phyloP scores from a whole-genome alignment of 345 rosid genomes.

The Ceriops zippeliana region DNA sequence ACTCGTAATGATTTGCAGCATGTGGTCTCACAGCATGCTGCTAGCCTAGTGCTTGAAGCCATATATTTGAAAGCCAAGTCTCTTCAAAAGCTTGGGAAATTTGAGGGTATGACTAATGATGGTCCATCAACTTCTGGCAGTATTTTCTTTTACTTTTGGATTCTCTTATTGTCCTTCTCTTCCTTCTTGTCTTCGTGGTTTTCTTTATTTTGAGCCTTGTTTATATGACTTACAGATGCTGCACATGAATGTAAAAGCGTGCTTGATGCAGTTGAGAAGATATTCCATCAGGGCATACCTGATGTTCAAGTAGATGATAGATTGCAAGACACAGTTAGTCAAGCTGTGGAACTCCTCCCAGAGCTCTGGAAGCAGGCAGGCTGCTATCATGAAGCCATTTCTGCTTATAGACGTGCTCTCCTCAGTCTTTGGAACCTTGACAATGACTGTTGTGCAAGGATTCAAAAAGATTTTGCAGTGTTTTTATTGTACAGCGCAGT shows the following conservation, averaged over 20 bases:
- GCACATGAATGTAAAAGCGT: constrained; percentile 76
- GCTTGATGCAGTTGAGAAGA: constrained; percentile 84
- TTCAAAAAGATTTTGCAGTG: constrained; percentile 83
- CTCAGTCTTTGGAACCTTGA: constrained; percentile 87
- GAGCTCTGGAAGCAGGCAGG: constrained; percentile 78
- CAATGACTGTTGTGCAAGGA: constrained; percentile 66
- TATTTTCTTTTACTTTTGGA: background rate
- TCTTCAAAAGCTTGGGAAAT: constrained; percentile 82
- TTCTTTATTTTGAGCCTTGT: constrained; percentile 13
- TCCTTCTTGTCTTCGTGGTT: background rate
- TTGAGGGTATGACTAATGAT: constrained; percentile 43
- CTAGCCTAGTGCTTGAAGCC: constrained; percentile 82
- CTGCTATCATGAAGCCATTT: constrained; percentile 58
- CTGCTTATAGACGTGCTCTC: constrained; percentile 80
- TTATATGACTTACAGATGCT: constrained; percentile 58
- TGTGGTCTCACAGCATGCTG: constrained; percentile 70
- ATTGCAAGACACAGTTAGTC: constrained; percentile 79
- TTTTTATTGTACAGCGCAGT: constrained; percentile 82
- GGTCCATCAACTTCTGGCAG: background rate
- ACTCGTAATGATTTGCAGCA: constrained; percentile 45
- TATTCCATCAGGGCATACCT: constrained; percentile 76
- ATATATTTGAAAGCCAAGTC: constrained; percentile 88
- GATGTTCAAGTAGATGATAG: constrained; percentile 69
- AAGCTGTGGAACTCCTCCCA: constrained; percentile 88
- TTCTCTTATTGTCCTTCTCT: background rate